These are phyloP conservation scores for Fonsecaea erecta DNA, from an alignment of 2,329 filamentous ascomycete genomes.

Conservation along the genomic window DNA sequence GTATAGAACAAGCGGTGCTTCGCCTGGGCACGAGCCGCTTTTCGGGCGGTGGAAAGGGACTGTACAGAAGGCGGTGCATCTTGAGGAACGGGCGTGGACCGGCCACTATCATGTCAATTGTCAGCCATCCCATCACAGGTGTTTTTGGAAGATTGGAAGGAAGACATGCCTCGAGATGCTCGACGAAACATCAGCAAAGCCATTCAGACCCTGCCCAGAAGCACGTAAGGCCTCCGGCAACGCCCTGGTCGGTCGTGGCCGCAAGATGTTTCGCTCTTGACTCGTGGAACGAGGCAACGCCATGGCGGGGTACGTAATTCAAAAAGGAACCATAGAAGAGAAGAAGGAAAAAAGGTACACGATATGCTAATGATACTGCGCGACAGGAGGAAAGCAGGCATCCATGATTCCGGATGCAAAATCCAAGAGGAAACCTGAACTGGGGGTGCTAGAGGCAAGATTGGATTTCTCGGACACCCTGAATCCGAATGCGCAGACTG, in stretches of 20 bases:
- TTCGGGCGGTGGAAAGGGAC: conserved; percentile 81
- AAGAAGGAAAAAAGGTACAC: neutral
- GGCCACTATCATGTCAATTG: conserved; percentile 61
- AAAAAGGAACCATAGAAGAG: too few relatives aligned
- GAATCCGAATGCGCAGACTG: conserved; percentile 16
- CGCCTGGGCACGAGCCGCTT: conserved; percentile 79
- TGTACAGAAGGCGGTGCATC: conserved; percentile 93
- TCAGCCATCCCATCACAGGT: conserved; percentile 15
- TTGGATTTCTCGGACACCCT: conserved; percentile 15
- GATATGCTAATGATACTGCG: conserved; percentile 4
- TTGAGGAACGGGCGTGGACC: conserved; percentile 79
- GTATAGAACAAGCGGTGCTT: conserved; percentile 87
- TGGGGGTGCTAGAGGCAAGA: conserved; percentile 10
- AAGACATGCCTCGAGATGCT: conserved; percentile 45
- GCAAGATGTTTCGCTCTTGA: conserved; percentile 31
- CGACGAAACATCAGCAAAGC: conserved; percentile 41
- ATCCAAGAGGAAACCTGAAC: neutral
- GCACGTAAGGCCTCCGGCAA: conserved; percentile 27
- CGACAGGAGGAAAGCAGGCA: conserved; percentile 7
- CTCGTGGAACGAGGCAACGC: conserved; percentile 17
- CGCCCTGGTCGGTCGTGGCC: conserved; percentile 29
- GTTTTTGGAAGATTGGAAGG: neutral
- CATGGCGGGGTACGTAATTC: conserved; percentile 19
- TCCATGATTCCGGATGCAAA: conserved; percentile 15
- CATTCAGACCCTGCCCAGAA: conserved; percentile 38